These are phyloP conservation scores for Kuraishia capsulata DNA, from an alignment of 805 yeast species.

Conservation along the genomic window DNA sequence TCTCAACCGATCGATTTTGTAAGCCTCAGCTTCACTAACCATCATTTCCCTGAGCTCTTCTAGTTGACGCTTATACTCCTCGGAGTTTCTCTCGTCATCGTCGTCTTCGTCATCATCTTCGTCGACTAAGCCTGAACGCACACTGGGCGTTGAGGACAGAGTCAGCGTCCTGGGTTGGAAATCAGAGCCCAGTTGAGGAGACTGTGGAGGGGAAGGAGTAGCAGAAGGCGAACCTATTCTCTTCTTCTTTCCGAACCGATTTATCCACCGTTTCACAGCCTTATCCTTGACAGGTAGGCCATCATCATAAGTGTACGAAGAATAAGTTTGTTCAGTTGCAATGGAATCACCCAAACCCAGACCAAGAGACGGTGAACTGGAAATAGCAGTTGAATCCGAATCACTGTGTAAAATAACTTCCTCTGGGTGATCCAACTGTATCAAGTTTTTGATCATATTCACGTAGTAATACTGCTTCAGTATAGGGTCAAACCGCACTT, in stretches of 20 bases:
- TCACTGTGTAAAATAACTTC: slow-evolving; percentile 22
- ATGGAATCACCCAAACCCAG: not conserved
- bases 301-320: not conserved
- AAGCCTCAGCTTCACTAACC: slow-evolving; percentile 2
- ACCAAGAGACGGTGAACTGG: slow-evolving; percentile 3
- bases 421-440: slow-evolving; percentile 35
- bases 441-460: slow-evolving; percentile 21
- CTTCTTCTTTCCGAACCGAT: not conserved
- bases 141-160: not conserved
- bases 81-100: slow-evolving; percentile 4
- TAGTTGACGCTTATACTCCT: slow-evolving; percentile 3
- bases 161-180: not conserved
- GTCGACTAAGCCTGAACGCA: not conserved
- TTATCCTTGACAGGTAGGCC: not conserved
- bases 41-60: slow-evolving; percentile 2
- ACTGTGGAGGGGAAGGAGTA: not conserved
- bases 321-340: not conserved
- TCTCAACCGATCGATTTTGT: not conserved
- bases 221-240: too few species aligned
- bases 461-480: slow-evolving; percentile 32
- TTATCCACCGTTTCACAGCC: not conserved
- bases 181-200: not conserved
- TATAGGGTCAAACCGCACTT: slow-evolving; percentile 25
- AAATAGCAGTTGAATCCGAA: slow-evolving; percentile 1
- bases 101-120: slow-evolving; percentile 2